Conservation (phyloP, 179 eudicot genomes). For the Carnegiea gigantea region DNA sequence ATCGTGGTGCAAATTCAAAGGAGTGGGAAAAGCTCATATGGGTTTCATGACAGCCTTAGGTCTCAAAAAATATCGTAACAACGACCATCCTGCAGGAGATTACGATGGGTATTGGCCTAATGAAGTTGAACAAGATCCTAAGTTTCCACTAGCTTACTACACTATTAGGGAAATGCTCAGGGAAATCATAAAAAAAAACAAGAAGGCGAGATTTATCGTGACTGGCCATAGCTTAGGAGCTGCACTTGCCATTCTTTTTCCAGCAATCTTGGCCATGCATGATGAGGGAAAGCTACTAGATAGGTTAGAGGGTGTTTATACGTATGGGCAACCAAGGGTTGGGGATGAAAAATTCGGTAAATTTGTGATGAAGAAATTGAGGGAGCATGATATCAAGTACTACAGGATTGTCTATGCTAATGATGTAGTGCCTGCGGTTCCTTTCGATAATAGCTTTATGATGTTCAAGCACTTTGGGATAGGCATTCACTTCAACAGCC, state of each 20-base stretch:
- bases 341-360: conserved; percentile 53
- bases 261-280: conserved; percentile 49
- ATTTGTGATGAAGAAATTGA: conserved; percentile 34
- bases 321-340: conserved; percentile 70
- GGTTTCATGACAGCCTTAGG: conserved; percentile 21
- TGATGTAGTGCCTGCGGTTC: conserved; percentile 64
- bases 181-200: conserved; percentile 22
- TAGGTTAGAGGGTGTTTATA: conserved; percentile 51
- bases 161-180: conserved; percentile 40
- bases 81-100: conserved; percentile 3
- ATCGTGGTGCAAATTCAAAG: conserved; percentile 13
- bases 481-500: conserved; percentile 46
- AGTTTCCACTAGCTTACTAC: conserved; percentile 47
- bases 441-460: conserved; percentile 41
- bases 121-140: conserved; percentile 19
- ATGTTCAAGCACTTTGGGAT: conserved; percentile 61
- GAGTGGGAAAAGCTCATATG: conserved; percentile 10
- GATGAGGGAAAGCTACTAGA: conserved; percentile 38
- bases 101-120: conserved; percentile 45
- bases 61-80: background rate
- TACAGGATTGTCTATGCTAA: conserved; percentile 55
- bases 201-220: conserved; percentile 39
- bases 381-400: conserved; percentile 29
- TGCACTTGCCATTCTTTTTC: conserved; percentile 57
- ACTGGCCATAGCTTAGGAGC: conserved; percentile 75